Evolutionary conservation across 768 basidiomycete genomes (phyloP), one percentile per base, ranked within the genome.

Genomic region (Lactarius quietus): DNA sequence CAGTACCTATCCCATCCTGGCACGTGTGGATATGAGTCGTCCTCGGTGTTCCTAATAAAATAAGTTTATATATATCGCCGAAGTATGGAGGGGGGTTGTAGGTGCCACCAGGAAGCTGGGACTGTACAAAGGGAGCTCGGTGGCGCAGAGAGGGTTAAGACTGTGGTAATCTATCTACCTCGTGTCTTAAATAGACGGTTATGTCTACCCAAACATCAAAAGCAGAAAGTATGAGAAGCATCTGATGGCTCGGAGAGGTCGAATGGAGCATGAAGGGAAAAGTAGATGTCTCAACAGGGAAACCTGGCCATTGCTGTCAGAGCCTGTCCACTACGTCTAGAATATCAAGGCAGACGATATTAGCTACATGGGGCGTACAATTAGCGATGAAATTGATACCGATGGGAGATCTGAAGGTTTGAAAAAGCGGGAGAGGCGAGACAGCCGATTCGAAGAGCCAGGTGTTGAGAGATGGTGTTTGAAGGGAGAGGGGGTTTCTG

Each of bases 391-490:
- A 35, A 26, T 41, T 28, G 20, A 52, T 63, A 57, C 56, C 62
- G 17, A 51, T 52, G 45, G 56, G 56, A 52, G 62, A 63, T 33
- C 14, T 63, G 28, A 63, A 57, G 3, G 10, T n/a, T 52, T n/a
- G 45, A 39, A 14, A 39, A 57, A 35, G 33, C 20, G 57, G 14
- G 56, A n/a, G 4, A 53, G 18, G 35, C 36, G 35, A 17, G 56
- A 52, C 7, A 56, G 39, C 36, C 9, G 35, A 28, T 4, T 28
- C 12, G 35, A 26, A 29, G 17, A 15, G 9, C 18, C 36, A 3
- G 20, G 56, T 23, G 3, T 5, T 9, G 43, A 2, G 33, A 28
- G 43, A 36, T 18, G 18, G 39, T 20, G 31, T 6, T 10, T 17
- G 18, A 45, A 10, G 55, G 4, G n/a, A 6, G 6, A 14, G 45